Percentiles rank a stretch among this genome's conserved stretches.
These are phyloP conservation scores for Inonotus obliquus DNA, from an alignment of 1,284 basidiomycete species.

Conservation along the genomic window DNA sequence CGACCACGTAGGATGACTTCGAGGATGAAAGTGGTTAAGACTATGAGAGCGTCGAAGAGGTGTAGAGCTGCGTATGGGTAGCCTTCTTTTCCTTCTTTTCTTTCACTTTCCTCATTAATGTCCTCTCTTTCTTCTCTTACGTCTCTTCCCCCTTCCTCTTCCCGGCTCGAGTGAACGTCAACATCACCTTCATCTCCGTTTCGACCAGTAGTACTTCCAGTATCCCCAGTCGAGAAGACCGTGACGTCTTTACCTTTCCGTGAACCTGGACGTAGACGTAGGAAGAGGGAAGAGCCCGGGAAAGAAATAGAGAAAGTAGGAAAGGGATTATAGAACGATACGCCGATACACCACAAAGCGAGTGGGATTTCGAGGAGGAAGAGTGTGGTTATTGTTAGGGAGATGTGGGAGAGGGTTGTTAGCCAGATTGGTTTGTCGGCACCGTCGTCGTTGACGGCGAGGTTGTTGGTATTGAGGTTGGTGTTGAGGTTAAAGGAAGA, in stretches of 20 bases:
- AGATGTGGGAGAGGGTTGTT: constrained; percentile 53
- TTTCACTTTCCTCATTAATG: not conserved
- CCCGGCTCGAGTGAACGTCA: no score
- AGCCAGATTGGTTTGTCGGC: constrained; percentile 56
- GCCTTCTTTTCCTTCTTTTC: constrained; percentile 24
- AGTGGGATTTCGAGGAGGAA: constrained; percentile 76
- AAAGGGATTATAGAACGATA: constrained; percentile 53
- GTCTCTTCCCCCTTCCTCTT: no score
- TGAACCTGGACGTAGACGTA: no score
- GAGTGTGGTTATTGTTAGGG: constrained; percentile 61
- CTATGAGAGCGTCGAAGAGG: constrained; percentile 66
- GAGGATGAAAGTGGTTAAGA: constrained; percentile 66
- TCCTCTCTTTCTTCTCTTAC: no score
- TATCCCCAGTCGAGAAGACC: no score
- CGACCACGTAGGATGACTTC: constrained; percentile 63
- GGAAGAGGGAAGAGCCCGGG: not conserved
- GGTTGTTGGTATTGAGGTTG: not conserved
- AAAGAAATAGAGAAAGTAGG: not conserved
- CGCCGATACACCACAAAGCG: constrained; percentile 58
- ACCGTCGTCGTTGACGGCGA: not conserved
- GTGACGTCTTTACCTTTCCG: no score
- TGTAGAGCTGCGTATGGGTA: constrained; percentile 56
- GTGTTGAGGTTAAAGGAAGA: not conserved
- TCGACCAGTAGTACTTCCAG: no score
- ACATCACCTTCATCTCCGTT: no score